Percentiles rank a stretch among this genome's conserved stretches.
These are phyloP conservation scores for Fusarium sp. DNA, from an alignment of 2,329 filamentous ascomycete genomes.

Conservation along the genomic window DNA sequence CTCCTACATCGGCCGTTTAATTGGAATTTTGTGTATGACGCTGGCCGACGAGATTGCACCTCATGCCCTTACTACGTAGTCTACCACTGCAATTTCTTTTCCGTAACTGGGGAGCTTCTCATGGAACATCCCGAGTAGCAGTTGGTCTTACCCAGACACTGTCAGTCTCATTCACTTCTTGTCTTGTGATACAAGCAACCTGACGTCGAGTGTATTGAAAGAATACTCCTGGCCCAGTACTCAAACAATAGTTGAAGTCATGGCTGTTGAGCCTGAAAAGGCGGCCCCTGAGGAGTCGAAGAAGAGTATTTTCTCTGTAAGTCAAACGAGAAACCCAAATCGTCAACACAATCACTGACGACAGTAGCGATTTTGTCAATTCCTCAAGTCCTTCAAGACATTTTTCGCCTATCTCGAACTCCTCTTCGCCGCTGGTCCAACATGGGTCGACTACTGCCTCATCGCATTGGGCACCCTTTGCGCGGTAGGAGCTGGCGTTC, in stretches of 20 bases:
- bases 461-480: constrained; percentile 56
- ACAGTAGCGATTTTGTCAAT: not conserved
- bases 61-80: not conserved
- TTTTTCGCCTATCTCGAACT: constrained; percentile 55
- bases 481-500: constrained; percentile 68
- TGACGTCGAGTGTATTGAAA: not conserved
- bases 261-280: constrained; percentile 30
- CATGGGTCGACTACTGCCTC: constrained; percentile 56
- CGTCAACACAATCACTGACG: not conserved
- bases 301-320: constrained; percentile 27
- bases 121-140: not conserved
- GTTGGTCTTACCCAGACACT: not conserved
- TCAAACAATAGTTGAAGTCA: constrained; percentile 8
- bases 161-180: not conserved
- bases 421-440: constrained; percentile 53
- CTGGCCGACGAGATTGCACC: constrained; percentile 1
- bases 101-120: not conserved
- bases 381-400: constrained; percentile 23
- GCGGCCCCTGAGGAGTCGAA: constrained; percentile 21
- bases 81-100: not conserved
- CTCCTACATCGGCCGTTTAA: constrained; percentile 31
- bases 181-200: not conserved
- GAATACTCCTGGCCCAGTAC: not conserved
- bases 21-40: not conserved
- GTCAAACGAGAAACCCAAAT: not conserved